Evolutionary conservation across 2,329 filamentous ascomycete genomes (phyloP).

Genomic region (Ceratocystis albifundus): DNA sequence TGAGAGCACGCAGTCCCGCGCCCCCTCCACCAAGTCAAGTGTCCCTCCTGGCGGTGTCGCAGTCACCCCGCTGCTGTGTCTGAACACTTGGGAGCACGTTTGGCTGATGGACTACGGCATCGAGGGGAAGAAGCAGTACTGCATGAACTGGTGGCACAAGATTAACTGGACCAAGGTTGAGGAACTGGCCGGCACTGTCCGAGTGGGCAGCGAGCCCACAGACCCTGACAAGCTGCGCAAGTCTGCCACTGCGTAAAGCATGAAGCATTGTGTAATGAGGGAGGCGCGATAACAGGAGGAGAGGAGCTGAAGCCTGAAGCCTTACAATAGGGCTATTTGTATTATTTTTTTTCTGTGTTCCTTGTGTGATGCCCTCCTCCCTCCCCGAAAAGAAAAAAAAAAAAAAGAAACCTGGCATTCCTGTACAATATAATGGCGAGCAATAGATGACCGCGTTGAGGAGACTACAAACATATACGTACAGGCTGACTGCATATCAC

Average conservation of each 20-base stretch:
- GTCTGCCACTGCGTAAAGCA: not conserved
- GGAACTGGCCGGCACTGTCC: conserved; percentile 26
- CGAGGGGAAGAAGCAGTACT: conserved; percentile 62
- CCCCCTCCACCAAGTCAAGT: conserved; percentile 25
- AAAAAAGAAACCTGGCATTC: conserved; percentile 6
- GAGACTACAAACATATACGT: not conserved
- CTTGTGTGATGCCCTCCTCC: conserved; percentile 12
- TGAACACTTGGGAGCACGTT: conserved; percentile 94
- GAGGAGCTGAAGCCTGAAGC: not conserved
- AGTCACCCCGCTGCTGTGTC: conserved; percentile 67
- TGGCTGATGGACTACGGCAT: conserved; percentile 73
- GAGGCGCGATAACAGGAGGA: not conserved
- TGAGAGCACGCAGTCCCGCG: conserved; percentile 25
- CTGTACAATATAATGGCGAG: conserved; percentile 23
- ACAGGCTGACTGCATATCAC: conserved; percentile 1
- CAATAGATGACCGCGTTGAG: conserved; percentile 7
- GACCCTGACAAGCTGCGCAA: conserved; percentile 15
- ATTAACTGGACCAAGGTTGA: conserved; percentile 76
- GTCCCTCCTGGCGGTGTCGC: conserved; percentile 51
- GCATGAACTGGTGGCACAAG: conserved; percentile 73
- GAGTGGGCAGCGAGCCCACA: conserved; percentile 6
- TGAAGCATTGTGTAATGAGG: not conserved
- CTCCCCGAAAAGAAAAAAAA: too few relatives aligned
- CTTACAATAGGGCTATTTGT: not conserved
- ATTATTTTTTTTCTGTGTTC: conserved; percentile 15